Percentiles rank a stretch among this genome's conserved stretches.
Conservation (phyloP, 2,329 filamentous ascomycete species). For the Penicillium palitans region DNA sequence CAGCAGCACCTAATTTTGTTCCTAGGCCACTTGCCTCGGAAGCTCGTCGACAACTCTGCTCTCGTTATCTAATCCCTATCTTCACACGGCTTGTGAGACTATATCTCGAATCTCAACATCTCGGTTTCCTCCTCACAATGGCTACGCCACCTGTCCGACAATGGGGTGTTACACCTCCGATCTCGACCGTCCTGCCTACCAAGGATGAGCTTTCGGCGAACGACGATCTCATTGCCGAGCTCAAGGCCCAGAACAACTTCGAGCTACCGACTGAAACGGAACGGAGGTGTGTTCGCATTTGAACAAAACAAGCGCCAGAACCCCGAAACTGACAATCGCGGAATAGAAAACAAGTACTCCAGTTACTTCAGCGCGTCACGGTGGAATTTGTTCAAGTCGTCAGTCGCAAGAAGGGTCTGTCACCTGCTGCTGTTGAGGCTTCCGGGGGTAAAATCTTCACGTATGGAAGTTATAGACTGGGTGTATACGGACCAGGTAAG, state of each 20-base stretch:
- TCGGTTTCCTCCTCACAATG: conserved; percentile 29
- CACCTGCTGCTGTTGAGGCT: conserved; percentile 74
- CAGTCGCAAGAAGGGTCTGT: conserved; percentile 69
- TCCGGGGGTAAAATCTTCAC: conserved; percentile 93
- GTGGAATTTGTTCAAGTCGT: conserved; percentile 85
- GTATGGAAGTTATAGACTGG: conserved; percentile 91
- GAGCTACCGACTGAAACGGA: conserved; percentile 80
- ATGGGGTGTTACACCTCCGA: conserved; percentile 79
- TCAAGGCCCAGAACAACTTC: conserved; percentile 89
- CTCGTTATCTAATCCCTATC: conserved; percentile 21
- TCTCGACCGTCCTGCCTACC: conserved; percentile 75
- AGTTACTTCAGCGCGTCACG: conserved; percentile 74
- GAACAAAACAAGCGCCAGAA: background rate
- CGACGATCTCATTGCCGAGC: conserved; percentile 75
- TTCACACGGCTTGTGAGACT: conserved; percentile 6
- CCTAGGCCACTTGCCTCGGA: background rate
- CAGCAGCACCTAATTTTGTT: background rate
- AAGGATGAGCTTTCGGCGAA: conserved; percentile 74
- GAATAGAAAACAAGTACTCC: conserved; percentile 67
- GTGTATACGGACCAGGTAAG: conserved; percentile 79
- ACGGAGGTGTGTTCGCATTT: conserved; percentile 62
- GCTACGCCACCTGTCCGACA: conserved; percentile 44
- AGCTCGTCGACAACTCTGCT: background rate
- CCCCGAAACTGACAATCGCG: conserved; percentile 6
- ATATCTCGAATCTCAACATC: background rate